Evolutionary conservation across 306 rosid species (phyloP).

Genomic region (Medicago truncatula): MtrunA17r5.0-ANR NC_053045.1:8449001-8449500

Average conservation of each 20-base stretch:
- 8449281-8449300: conserved; percentile 4
- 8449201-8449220: not conserved
- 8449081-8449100: conserved; percentile 15
- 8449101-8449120: not conserved
- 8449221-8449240: conserved; percentile 8
- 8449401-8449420: not conserved
- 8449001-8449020: conserved; percentile 1
- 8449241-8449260: not conserved
- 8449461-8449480: not conserved
- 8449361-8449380: not conserved
- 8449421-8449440: not conserved
- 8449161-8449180: conserved; percentile 10
- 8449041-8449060: not conserved
- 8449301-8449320: not conserved
- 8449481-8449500: conserved; percentile 59
- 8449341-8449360: conserved; percentile 5
- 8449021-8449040: not conserved
- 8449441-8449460: not conserved
- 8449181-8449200: conserved; percentile 5
- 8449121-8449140: conserved; percentile 21
- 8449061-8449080: not conserved
- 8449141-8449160: not conserved
- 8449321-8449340: conserved; percentile 26
- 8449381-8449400: not conserved
- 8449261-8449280: not conserved